Evolutionary conservation across 164 flowering plant genomes (phyloP).

Genomic region (Houttuynia cordata): DNA sequence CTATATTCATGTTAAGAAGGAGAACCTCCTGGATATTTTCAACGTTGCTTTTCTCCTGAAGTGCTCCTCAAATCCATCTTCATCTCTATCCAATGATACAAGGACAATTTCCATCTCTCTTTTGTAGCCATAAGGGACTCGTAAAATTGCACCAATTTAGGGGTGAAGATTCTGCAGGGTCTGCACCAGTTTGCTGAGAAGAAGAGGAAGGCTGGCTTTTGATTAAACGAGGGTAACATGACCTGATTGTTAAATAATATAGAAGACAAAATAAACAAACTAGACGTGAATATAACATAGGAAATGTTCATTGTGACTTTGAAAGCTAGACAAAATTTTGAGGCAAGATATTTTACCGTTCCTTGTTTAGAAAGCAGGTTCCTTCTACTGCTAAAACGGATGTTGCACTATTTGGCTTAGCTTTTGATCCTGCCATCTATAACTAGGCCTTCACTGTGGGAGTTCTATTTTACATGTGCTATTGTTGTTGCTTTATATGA

Average conservation of each 20-base stretch:
- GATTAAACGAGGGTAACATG: slow-evolving; percentile 14
- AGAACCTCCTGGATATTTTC: no score
- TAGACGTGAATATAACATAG: no score
- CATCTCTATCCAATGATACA: slow-evolving; percentile 39
- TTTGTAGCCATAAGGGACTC: slow-evolving; percentile 15
- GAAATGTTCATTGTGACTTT: no score
- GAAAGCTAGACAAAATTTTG: no score
- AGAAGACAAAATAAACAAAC: no score
- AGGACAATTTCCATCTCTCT: slow-evolving; percentile 33
- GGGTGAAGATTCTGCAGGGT: slow-evolving; percentile 40
- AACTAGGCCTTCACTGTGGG: background rate
- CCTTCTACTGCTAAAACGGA: slow-evolving; percentile 26
- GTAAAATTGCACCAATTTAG: slow-evolving; percentile 32
- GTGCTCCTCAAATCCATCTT: slow-evolving; percentile 28
- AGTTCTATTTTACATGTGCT: no score
- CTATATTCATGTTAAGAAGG: no score
- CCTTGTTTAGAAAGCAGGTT: slow-evolving; percentile 20
- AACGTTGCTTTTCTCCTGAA: slow-evolving; percentile 7
- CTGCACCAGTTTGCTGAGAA: slow-evolving; percentile 64
- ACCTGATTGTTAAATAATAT: no score
- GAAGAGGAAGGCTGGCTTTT: slow-evolving; percentile 32
- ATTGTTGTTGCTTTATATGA: background rate
- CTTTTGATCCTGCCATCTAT: background rate
- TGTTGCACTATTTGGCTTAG: background rate
- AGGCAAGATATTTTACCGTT: slow-evolving; percentile 11